These are phyloP conservation scores for Pichia sp. DNA, from an alignment of 1,139 yeast genomes.

Conservation along the genomic window DNA sequence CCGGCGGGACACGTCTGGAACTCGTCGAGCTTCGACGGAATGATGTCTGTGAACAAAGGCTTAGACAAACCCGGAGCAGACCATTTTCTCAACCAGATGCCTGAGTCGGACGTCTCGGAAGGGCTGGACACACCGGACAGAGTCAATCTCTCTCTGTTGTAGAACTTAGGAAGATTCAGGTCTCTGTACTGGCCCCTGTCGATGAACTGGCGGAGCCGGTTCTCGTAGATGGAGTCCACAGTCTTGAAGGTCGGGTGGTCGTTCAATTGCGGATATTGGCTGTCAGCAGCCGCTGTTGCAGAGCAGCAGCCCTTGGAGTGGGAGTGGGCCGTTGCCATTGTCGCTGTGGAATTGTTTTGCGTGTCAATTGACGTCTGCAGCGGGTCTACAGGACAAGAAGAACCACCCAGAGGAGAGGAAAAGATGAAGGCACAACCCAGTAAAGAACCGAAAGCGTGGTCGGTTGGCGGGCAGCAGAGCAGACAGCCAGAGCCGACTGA, in stretches of 20 bases:
- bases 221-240: conserved; percentile 71
- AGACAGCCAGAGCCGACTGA: background rate
- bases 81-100: conserved; percentile 51
- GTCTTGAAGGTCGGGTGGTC: conserved; percentile 79
- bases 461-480: too few relatives aligned
- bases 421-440: too few relatives aligned
- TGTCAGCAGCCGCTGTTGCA: background rate
- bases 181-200: conserved; percentile 55
- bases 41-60: conserved; percentile 72
- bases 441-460: too few relatives aligned
- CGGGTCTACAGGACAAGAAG: too few relatives aligned
- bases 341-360: too few relatives aligned
- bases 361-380: too few relatives aligned
- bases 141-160: conserved; percentile 55
- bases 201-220: conserved; percentile 75
- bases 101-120: conserved; percentile 29
- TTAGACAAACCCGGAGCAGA: conserved; percentile 67
- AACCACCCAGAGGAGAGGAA: too few relatives aligned
- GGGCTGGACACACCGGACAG: conserved; percentile 27
- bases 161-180: conserved; percentile 78
- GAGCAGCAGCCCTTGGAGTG: background rate
- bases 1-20: conserved; percentile 67
- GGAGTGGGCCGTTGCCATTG: background rate
- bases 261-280: conserved; percentile 40
- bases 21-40: conserved; percentile 41